Base-by-base conservation (phyloP, 2,329 filamentous ascomycete genomes). In the Cryphonectria naterciae region DNA sequence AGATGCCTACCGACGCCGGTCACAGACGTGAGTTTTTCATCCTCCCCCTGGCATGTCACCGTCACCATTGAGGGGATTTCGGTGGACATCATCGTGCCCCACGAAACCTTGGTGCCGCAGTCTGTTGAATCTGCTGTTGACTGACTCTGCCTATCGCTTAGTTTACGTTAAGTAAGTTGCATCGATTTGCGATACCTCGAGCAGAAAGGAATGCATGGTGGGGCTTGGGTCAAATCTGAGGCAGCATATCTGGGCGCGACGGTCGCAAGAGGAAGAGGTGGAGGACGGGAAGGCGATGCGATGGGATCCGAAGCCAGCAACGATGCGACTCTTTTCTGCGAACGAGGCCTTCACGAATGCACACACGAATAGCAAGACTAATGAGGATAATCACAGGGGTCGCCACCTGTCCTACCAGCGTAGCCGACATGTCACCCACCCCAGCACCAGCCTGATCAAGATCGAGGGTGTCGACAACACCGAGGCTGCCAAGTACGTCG, bases 401-500 rank as follows among this genome's bases (percentile, higher is more conserved):
- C 95, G 94, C 87, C 95, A 98, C 91, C 88, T 98, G 87, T 95
- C 92, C 87, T 98, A 97, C 90, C 92, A 97, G 90, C 93, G 95
- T 86, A 92, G 92, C 84, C 95, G 97, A 89, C 93, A 93, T 87
- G 92, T 89, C 86, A 94, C 91, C 83, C 94, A 93, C 89, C 92
- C 95, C 79, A 91, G 92, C 86, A 97, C 93, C 80, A 93, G 93
- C 83, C 89, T 98, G 86, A 92, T 99, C 87, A 96, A 98, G 91
- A 97, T 99, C 81, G 95, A 99, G 90, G 95, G 95, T 85, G 96
- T 98, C 80, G 94, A 97, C 81, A 90, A 93, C 88, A 90, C 92
- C 81, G 88, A 93, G 80, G 93, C 92, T 83, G 95, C 96, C 85
- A 93, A 91, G 91, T 95, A 92, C 77, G 89, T 87, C 25, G 28